Base-by-base conservation (phyloP, 2,329 filamentous ascomycete genomes). In the Ophiostoma pallidulum region DNA sequence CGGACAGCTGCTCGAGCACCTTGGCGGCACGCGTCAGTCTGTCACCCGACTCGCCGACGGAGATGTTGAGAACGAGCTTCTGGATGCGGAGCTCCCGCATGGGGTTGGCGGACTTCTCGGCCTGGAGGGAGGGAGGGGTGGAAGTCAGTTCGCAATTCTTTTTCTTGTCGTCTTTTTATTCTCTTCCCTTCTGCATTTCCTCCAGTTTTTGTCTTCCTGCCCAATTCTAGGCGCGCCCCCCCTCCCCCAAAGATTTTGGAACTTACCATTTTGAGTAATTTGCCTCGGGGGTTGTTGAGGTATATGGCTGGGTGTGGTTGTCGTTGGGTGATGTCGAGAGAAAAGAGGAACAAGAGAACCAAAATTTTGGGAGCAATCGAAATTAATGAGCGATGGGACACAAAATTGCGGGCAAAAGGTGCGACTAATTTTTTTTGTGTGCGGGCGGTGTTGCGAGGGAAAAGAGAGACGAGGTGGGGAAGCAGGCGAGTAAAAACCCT, bases 71-170 rank as follows among this genome's bases (percentile, higher is more conserved):
- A 73, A 95, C 90, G 72, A 96, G 87, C 81, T 96, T 96, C 78
- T 94, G 88, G 77, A 96, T 92, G 79, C 89, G 88, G 71, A 97
- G 87, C 79, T 98, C 91, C 79, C 90, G 87, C 92, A 98, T 98
- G 78, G 92, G 91, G 83, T 98, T 98, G 72, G 79, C 77, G 71
- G 78, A 71, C 82, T 97, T 96, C 71, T 91, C 86, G 72, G 84
- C 77, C 73, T 79, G 64, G 63, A 71, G 68, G 51, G 39, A 38
- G 47, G 20, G n/a, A 45, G 16, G 22, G 20, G 9, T 8, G 6
- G 16, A 28, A 4, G 2, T 38, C 20, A n/a, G n/a, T n/a, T n/a
- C n/a, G n/a, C n/a, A n/a, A n/a, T n/a, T n/a, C n/a, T n/a, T n/a
- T n/a, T n/a, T n/a, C n/a, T n/a, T n/a, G n/a, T n/a, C n/a, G n/a